phyloP scores from a whole-genome alignment of 805 yeast genomes.

The Kuraishia cidri region DNA sequence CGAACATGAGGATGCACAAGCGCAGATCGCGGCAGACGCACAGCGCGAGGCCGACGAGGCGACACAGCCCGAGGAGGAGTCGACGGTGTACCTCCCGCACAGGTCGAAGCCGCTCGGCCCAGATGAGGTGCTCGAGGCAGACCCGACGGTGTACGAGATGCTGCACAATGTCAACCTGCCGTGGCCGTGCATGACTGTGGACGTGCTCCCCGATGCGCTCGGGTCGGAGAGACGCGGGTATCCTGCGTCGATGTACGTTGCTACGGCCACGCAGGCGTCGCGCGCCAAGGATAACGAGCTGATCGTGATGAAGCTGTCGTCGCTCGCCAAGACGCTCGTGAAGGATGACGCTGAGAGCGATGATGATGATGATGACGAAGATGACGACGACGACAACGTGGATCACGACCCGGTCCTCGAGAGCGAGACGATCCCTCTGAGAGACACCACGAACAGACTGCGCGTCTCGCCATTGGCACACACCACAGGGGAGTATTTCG shows the following conservation, averaged over 20 bases:
- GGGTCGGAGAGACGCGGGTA: slow-evolving; percentile 85
- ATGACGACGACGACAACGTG: slow-evolving; percentile 63
- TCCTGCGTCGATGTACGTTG: slow-evolving; percentile 79
- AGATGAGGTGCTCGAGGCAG: slow-evolving; percentile 94
- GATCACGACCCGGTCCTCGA: slow-evolving; percentile 83
- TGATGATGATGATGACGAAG: slow-evolving; percentile 63
- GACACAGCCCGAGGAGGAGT: slow-evolving; percentile 24
- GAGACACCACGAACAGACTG: slow-evolving; percentile 81
- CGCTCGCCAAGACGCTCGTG: slow-evolving; percentile 79
- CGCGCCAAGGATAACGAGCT: slow-evolving; percentile 83
- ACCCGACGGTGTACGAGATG: slow-evolving; percentile 94
- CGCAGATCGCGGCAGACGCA: slow-evolving; percentile 12
- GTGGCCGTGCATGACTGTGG: slow-evolving; percentile 95
- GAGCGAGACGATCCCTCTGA: slow-evolving; percentile 68
- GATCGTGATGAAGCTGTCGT: slow-evolving; percentile 73
- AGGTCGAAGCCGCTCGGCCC: slow-evolving; percentile 86
- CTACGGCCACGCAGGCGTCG: slow-evolving; percentile 92
- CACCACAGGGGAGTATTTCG: slow-evolving; percentile 68
- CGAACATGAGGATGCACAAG: slow-evolving; percentile 18
- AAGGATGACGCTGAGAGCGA: slow-evolving; percentile 74
- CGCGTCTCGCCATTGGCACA: slow-evolving; percentile 74
- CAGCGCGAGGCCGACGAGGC: slow-evolving; percentile 22
- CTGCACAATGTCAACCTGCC: slow-evolving; percentile 87
- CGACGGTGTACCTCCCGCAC: slow-evolving; percentile 74
- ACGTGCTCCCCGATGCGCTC: slow-evolving; percentile 74